phyloP scores from a whole-genome alignment of 176 grass and related monocot species.

The Oropetium thomaeum region DNA sequence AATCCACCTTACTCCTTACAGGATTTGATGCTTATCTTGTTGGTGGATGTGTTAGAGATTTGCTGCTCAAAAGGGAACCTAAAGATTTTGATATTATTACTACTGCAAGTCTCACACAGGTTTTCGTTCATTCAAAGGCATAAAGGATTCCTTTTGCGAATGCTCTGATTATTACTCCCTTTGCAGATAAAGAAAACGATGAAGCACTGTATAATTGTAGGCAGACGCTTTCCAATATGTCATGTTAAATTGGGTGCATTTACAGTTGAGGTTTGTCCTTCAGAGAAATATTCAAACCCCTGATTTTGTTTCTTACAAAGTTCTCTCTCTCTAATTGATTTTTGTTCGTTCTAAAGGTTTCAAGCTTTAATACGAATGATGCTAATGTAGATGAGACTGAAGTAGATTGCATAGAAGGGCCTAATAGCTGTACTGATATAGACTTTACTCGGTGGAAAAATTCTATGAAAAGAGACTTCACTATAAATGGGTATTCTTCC shows the following conservation, averaged over 20 bases:
- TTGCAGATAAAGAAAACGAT: constrained; percentile 47
- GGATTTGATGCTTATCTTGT: constrained; percentile 81
- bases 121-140: constrained; percentile 25
- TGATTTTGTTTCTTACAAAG: constrained; percentile 20
- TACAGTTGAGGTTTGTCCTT: constrained; percentile 58
- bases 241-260: constrained; percentile 38
- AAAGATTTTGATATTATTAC: constrained; percentile 89
- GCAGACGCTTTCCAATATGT: constrained; percentile 61
- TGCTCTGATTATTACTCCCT: constrained; percentile 4
- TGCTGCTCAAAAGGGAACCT: constrained; percentile 58
- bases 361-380: constrained; percentile 54
- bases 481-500: constrained; percentile 70
- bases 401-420: constrained; percentile 26
- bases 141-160: background rate
- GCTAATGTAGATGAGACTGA: constrained; percentile 26
- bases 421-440: constrained; percentile 28
- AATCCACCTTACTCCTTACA: constrained; percentile 8
- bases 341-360: constrained; percentile 50
- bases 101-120: constrained; percentile 63
- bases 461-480: constrained; percentile 78
- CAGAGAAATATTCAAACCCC: background rate
- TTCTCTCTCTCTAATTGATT: constrained; percentile 3
- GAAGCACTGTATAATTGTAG: constrained; percentile 50
- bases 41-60: constrained; percentile 77
- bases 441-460: constrained; percentile 77